Evolutionary conservation across 768 basidiomycete species (phyloP), one percentile per base, ranked within the genome.

Genomic region (Chalciporus chontae): DNA sequence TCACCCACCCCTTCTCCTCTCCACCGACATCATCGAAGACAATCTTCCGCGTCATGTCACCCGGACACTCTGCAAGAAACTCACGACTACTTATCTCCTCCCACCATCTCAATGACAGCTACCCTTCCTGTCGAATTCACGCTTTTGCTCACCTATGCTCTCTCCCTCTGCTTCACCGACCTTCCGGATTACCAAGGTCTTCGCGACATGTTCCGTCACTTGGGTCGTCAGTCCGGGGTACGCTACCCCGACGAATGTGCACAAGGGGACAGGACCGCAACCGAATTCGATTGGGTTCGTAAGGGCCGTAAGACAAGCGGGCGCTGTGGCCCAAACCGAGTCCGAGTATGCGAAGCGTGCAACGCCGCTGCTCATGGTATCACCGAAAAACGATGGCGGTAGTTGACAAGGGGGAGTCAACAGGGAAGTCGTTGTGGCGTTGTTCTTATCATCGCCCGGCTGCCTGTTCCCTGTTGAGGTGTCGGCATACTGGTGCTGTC

Each of bases 161-260:
- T 91, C 40, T 83, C 82, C 2, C 80, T 94, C 31, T 85, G 85
- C 55, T 94, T 93, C 58, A 89, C 89, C 60, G 91, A 94, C 71
- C 75, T 90, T 36, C 92, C 91, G 9, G 92, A 94, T 68, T 94
- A 94, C 59, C 85, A 83, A 39, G 90, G 90, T 23, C 72, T 93
- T 19, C 77, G 90, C 38, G 79, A 77, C 40, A 77, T 91, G 40
- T 90, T 93, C 66, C 75, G 77, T 14, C 78, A 76, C 4, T 62
- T 85, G 10, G 83, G 78, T 1, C 73, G 71, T 50, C 73, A 78
- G 8, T 67, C 77, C n/a, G 79, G 77, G 1, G 69, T 83, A 7
- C 73, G 74, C 47, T 69, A 69, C 44, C 49, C 57, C 0, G 60
- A 65, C 17, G 62, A 65, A 53, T 44, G 43, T 27, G 45, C 31